phyloP scores from a whole-genome alignment of 768 basidiomycete genomes.

The Plicaturopsis crispa region DNA sequence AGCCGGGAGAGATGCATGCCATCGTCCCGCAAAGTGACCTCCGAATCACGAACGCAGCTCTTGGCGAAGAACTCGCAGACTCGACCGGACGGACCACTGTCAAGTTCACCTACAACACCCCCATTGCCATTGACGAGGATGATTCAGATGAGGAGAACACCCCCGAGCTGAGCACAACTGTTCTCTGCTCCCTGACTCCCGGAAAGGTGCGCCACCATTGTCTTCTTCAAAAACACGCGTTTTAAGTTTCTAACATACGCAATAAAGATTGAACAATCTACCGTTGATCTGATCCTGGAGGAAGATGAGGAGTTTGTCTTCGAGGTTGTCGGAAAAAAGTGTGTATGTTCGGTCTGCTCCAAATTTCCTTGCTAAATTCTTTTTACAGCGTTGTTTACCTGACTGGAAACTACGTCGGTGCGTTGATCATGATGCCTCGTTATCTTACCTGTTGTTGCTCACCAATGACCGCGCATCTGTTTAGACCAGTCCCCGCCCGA shows the following conservation, averaged over 20 bases:
- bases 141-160: slow-evolving; percentile 34
- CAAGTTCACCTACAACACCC: slow-evolving; percentile 50
- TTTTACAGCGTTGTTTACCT: slow-evolving; percentile 58
- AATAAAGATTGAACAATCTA: slow-evolving; percentile 69
- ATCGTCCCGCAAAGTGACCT: slow-evolving; percentile 61
- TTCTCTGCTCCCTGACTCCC: slow-evolving; percentile 75
- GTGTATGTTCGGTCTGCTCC: too few relatives aligned
- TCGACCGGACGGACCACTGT: slow-evolving; percentile 51
- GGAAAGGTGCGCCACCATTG: slow-evolving; percentile 53
- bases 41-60: slow-evolving; percentile 75
- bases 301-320: slow-evolving; percentile 60
- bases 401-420: slow-evolving; percentile 82
- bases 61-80: slow-evolving; percentile 68
- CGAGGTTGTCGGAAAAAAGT: slow-evolving; percentile 81
- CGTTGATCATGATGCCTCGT: slow-evolving; percentile 11
- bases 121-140: slow-evolving; percentile 33
- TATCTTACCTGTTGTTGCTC: not conserved
- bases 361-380: too few relatives aligned
- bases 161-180: slow-evolving; percentile 32
- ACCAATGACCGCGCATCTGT: slow-evolving; percentile 1
- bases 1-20: slow-evolving; percentile 48
- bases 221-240: not conserved
- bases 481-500: slow-evolving; percentile 48
- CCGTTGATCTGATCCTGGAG: slow-evolving; percentile 64
- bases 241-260: slow-evolving; percentile 2